Percentiles rank a stretch among this genome's conserved stretches.
Evolutionary conservation across 345 rosid species (phyloP).

Genomic region (Euphorbia lathyris): DNA sequence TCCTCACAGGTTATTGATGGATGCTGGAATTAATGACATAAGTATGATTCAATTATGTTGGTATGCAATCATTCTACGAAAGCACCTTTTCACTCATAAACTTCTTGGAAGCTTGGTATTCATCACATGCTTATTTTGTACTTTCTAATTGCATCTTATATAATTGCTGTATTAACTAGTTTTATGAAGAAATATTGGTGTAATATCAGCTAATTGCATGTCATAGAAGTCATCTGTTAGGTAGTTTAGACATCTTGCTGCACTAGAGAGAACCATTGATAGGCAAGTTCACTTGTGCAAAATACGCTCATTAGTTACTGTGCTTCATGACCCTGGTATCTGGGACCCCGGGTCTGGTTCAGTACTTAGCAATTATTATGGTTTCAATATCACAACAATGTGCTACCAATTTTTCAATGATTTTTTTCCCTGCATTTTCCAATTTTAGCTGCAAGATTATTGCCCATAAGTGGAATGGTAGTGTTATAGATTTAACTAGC

Average conservation of each 20-base stretch:
- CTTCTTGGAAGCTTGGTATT: conserved; percentile 2
- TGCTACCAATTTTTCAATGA: not conserved
- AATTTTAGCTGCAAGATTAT: not conserved
- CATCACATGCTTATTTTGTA: not conserved
- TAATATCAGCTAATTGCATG: not conserved
- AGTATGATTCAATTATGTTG: conserved; percentile 76
- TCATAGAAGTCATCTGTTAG: conserved; percentile 4
- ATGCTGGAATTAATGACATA: conserved; percentile 66
- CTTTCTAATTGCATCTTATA: not conserved
- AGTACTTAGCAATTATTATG: not conserved
- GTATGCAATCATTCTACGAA: conserved; percentile 35
- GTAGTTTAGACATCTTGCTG: conserved; percentile 4
- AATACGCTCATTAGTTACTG: too few relatives aligned
- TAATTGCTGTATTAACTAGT: not conserved
- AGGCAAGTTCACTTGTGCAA: too few relatives aligned
- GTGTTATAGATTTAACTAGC: too few relatives aligned
- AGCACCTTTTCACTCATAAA: not conserved
- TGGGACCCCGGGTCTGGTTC: not conserved
- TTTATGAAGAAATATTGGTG: not conserved
- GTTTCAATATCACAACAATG: not conserved
- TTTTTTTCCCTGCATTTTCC: not conserved
- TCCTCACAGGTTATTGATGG: conserved; percentile 69
- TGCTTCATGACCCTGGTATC: not conserved
- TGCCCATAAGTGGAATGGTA: not conserved
- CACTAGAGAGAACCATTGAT: too few relatives aligned